Evolutionary conservation across 1,284 basidiomycete species (phyloP), one percentile per base, ranked within the genome.

Genomic region (Apiotrichum veenhuisii): DNA sequence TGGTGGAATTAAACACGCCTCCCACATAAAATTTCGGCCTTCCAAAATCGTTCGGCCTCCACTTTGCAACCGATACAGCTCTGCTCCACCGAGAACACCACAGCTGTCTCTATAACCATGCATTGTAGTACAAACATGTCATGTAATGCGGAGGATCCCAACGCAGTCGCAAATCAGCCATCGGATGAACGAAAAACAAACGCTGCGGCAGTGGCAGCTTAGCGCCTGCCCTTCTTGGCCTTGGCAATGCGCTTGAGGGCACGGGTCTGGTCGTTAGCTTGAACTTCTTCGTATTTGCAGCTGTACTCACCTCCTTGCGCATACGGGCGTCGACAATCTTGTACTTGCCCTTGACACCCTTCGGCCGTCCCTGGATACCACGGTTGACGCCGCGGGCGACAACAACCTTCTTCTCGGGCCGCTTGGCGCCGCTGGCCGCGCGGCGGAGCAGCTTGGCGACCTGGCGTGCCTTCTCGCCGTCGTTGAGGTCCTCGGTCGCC

Each of bases 281-380:
- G 22, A 30, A 20, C 14, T 14, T 48, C 15, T 49, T 42, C 3
- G 2, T 8, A 14, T 9, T 17, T 34, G 14, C 17, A 20, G 15
- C 34, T 30, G 23, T 38, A 61, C 67, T 61, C 47, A 70, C 64
- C 70, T 75, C 73, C 62, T 75, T 75, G 61, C 73, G 64, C 76
- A 76, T 76, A 38, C 76, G 64, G 22, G 76, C 67, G 60, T 97
- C 93, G 11, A 96, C 90, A 90, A 97, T 97, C 57, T 86, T 79
- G 73, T 94, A 95, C 52, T 87, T 82, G 37, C 90, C 96, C 80
- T 96, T 98, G 58, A 97, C 87, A 63, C 96, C 96, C 77, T 89
- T 96, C 22, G 96, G 96, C 58, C 96, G 80, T 11, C 96, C 96
- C 80, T 94, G 89, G 65, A 94, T 74, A 54, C 91, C 96, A 69